Evolutionary conservation across 139 green algal species (phyloP).

Genomic region (Trebouxia sp.): DNA sequence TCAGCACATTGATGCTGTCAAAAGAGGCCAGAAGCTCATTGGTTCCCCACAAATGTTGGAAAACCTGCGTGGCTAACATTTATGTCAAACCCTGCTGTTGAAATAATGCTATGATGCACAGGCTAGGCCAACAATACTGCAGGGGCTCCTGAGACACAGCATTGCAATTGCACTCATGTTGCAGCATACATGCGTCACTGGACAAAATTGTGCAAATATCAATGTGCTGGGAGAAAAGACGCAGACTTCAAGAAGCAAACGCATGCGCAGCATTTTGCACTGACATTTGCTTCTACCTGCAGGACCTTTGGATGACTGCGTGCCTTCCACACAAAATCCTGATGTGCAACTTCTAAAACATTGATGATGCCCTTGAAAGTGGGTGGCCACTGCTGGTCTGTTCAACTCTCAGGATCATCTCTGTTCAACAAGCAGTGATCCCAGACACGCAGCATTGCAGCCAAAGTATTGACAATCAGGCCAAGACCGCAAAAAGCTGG

Average conservation of each 20-base stretch:
- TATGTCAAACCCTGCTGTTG: too few species aligned
- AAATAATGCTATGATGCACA: too few species aligned
- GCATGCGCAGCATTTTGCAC: neutral
- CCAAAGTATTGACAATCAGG: too few species aligned
- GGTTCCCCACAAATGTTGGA: constrained; percentile 28
- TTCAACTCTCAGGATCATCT: constrained; percentile 27
- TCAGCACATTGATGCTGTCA: constrained; percentile 37
- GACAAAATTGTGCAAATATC: too few species aligned
- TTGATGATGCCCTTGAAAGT: constrained; percentile 40
- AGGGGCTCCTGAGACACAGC: too few species aligned
- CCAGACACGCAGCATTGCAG: too few species aligned
- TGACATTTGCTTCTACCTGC: neutral
- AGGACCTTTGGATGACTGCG: constrained; percentile 24
- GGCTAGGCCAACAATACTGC: too few species aligned
- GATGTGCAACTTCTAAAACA: constrained; percentile 29
- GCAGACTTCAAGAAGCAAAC: too few species aligned
- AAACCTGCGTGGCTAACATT: too few species aligned
- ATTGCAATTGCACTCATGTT: too few species aligned
- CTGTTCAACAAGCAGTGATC: neutral
- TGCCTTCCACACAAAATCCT: constrained; percentile 36
- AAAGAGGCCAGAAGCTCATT: constrained; percentile 33
- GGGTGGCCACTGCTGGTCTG: constrained; percentile 18
- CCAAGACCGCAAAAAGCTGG: constrained; percentile 29
- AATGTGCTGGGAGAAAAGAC: too few species aligned
- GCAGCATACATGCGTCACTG: too few species aligned